Evolutionary conservation across 2,329 filamentous ascomycete genomes (phyloP), one percentile per base, ranked within the genome.

Genomic region (Colletotrichum costaricense): DNA sequence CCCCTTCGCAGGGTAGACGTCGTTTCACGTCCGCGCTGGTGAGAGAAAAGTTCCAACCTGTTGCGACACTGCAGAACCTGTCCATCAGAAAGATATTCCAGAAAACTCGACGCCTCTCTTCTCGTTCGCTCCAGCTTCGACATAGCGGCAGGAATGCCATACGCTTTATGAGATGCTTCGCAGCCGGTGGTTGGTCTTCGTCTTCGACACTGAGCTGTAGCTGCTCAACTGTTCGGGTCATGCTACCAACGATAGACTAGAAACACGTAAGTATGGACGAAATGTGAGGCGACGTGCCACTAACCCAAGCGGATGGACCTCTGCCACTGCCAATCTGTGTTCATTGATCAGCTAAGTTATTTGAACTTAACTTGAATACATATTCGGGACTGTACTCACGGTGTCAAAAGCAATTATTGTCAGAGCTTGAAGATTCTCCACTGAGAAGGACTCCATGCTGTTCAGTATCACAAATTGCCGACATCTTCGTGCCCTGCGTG

Each of bases 21-120:
- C 82, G 76, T 9, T 79, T 79, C 14, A 84, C 80, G 73, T 84
- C 83, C 16, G 80, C 79, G 16, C 77, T 78, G 1, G 81, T 83
- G 1, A 85, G 75, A 28, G 78, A 81, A 3, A 79, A 78, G 67
- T 82, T 83, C 80, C 81, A 84, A 7, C 83, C 83, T 4, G 82
- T 85, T 14, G 79, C 79, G 16, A 85, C 82, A 78, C 78, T 77
- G 76, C 80, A 82, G 78, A 86, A 86, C 7, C 83, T 77, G 49
- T 85, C 83, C 70, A 84, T 77, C 2, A 81, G 75, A 71, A 85
- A 85, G 4, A 84, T 79, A 14, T 80, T 83, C 84, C 84, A 85
- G 67, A 85, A 85, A 3, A 85, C 80, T 0, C 83, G 76, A 2
- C 84, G 77, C 6, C 83, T 75, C 69, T 84, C 82, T 73, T 85